Evolutionary conservation across 2,329 filamentous ascomycete genomes (phyloP), one percentile per base, ranked within the genome.

Genomic region (Colletotrichum chrysophilum): DNA sequence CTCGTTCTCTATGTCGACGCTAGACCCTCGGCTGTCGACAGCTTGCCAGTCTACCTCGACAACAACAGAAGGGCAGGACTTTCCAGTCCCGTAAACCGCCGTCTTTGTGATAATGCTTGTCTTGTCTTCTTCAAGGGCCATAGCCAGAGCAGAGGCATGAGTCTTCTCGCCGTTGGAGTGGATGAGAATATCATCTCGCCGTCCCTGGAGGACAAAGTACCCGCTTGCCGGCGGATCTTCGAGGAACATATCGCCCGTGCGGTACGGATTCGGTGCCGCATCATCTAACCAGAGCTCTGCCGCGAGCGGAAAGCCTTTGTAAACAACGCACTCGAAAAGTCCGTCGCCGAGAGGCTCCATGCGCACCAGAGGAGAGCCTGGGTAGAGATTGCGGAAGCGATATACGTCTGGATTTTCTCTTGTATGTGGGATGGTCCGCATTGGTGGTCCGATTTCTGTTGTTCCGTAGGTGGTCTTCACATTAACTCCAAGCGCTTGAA

Each of bases 391-490:
- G 3, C 72, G 61, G 10, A 75, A 75, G 16, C 72, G 72, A 28
- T 75, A 75, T 4, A 75, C 72, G 18, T 75, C 68, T 4, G 61
- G 72, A 13, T 71, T 75, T 10, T 75, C 72, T 32, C 32, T 71
- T 10, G 72, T 75, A 21, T 75, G 72, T 3, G 72, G 72, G 14
- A 75, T 71, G 6, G 72, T 71, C 2, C 72, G 60, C 0, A 75
- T 28, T 2, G 72, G 72, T 18, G 72, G 72, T 1, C 72, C 72
- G 13, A 24, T 75, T 13, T 75, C 72, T 1, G 72, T 66, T 10
- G 72, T 75, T 9, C 72, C 72, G 52, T 75, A 75, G 3, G 72
- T 75, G 12, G 72, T 75, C 52, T 75, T 75, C n/a, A 75, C 24
- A 7, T 75, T 75, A 5, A 75, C 72, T 14, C 72, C 61, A 7